Evolutionary conservation across 2,329 filamentous ascomycete genomes (phyloP).

Genomic region (Cladosporium oxysporum): DNA sequence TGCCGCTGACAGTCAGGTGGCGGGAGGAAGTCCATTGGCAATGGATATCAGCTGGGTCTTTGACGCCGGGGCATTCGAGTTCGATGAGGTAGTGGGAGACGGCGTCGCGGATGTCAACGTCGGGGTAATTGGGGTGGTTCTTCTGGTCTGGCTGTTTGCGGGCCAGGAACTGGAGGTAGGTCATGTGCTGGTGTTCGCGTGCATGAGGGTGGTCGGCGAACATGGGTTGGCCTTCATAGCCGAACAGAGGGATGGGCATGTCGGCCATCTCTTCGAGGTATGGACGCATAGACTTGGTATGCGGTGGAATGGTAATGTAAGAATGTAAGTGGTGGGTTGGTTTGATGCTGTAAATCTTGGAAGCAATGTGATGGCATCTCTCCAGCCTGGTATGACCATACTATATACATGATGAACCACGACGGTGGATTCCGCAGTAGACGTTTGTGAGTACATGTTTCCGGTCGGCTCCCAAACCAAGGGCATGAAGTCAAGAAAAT

Average conservation of each 20-base stretch:
- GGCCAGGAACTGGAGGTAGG: constrained; percentile 21
- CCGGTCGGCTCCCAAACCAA: background rate
- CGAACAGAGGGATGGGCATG: constrained; percentile 16
- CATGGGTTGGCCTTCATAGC: constrained; percentile 18
- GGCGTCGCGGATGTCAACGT: constrained; percentile 25
- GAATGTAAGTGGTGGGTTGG: background rate
- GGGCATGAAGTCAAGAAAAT: background rate
- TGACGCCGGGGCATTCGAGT: constrained; percentile 25
- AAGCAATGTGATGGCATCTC: background rate
- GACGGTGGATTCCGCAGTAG: background rate
- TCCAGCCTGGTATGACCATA: background rate
- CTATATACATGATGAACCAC: background rate
- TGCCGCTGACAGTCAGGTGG: constrained; percentile 20
- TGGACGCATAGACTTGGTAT: constrained; percentile 1
- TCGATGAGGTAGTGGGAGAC: constrained; percentile 22
- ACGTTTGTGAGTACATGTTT: background rate
- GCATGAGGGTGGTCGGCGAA: constrained; percentile 23
- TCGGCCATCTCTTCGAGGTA: constrained; percentile 19
- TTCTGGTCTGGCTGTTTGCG: constrained; percentile 21
- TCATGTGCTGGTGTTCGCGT: constrained; percentile 24
- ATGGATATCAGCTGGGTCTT: constrained; percentile 19
- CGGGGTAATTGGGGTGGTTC: constrained; percentile 23
- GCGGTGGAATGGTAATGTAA: background rate
- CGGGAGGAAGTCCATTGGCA: constrained; percentile 22
- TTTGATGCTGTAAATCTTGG: background rate